Base-by-base conservation (phyloP, 371 early-diverging fungal genomes). In the Batrachochytrium dendrobatidis region DNA sequence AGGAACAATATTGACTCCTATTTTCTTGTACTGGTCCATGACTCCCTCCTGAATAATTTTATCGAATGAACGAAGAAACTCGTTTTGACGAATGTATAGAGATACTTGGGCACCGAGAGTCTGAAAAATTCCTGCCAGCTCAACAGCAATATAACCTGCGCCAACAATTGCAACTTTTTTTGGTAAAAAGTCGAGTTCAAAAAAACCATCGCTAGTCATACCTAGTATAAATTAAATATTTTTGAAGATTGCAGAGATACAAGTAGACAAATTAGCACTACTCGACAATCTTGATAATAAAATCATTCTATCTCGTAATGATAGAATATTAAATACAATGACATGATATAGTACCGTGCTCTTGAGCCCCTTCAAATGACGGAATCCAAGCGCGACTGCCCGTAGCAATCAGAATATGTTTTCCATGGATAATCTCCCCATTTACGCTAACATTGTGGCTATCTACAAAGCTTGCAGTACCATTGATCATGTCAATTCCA, bases 121-220 rank as follows among this genome's bases (percentile, higher is more conserved):
- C 55, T 88, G 77, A 73, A 98, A 92, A 58, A 99, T 89, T 39
- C 95, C 95, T 3, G 97, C 95, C 25, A 98, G 78, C 71, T 99
- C 99, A 46, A 98, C 76, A 53, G 92, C 98, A 72, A 99, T 98
- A 72, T 98, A 92, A 17, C 83, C 77, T 1, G 73, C 77, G 22
- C 77, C 77, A 22, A 67, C 71, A 20, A 77, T 22, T 20, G 90
- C 86, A 15, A 95, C 93, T 61, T 87, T 84, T 74, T 91, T 88
- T 52, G 99, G 99, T 70, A 91, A 85, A 29, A 83, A 58, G 62
- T 88, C 86, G 50, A 99, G 79, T 46, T 90, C 90, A 72, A 98
- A 99, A 76, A 99, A 99, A 18, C 91, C 93, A 73, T 99, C 98
- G 60, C 89, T 88, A 60, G 84, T 86, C 60, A 94, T 90, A 44